Conservation (phyloP, 768 basidiomycete species). For the Leccinum aurantiacum region DNA sequence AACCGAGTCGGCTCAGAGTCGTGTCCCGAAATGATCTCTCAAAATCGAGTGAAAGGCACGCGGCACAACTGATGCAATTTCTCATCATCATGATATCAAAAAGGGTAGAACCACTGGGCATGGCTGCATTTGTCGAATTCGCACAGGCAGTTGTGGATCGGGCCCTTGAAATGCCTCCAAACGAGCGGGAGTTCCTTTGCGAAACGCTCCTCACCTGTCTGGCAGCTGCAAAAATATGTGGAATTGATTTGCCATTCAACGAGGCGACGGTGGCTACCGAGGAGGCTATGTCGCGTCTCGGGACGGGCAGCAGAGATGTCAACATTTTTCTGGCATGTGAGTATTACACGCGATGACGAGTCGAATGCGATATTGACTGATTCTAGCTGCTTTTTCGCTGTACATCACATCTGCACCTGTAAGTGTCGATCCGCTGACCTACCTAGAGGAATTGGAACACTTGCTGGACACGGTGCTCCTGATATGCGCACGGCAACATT, state of each 20-base stretch:
- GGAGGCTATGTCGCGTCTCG: conserved; percentile 40
- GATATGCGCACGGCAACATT: conserved; percentile 45
- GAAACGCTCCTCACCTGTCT: conserved; percentile 38
- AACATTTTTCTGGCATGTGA: conserved; percentile 45
- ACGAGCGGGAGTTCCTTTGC: conserved; percentile 25
- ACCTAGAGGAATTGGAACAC: conserved; percentile 45
- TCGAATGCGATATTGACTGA: conserved; percentile 18
- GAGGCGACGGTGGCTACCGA: conserved; percentile 16
- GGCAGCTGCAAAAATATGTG: conserved; percentile 23
- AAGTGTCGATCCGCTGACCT: conserved; percentile 37
- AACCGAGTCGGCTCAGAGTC: conserved; percentile 11
- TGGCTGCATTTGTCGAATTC: conserved; percentile 11
- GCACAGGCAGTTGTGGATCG: conserved; percentile 16
- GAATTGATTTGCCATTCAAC: conserved; percentile 10
- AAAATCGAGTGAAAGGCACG: conserved; percentile 3
- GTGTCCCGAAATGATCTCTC: conserved; percentile 10
- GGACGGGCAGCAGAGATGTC: conserved; percentile 23
- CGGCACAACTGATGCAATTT: conserved; percentile 28
- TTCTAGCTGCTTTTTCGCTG: conserved; percentile 43
- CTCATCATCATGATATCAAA: conserved; percentile 23
- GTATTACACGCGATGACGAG: conserved; percentile 14
- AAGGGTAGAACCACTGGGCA: conserved; percentile 10
- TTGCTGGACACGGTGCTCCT: conserved; percentile 50
- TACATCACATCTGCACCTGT: conserved; percentile 37
- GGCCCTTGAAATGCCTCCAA: conserved; percentile 12